Percentiles rank a stretch among this genome's conserved stretches.
Evolutionary conservation across 1,284 basidiomycete genomes (phyloP).

Genomic region (Flammula alnicola): DNA sequence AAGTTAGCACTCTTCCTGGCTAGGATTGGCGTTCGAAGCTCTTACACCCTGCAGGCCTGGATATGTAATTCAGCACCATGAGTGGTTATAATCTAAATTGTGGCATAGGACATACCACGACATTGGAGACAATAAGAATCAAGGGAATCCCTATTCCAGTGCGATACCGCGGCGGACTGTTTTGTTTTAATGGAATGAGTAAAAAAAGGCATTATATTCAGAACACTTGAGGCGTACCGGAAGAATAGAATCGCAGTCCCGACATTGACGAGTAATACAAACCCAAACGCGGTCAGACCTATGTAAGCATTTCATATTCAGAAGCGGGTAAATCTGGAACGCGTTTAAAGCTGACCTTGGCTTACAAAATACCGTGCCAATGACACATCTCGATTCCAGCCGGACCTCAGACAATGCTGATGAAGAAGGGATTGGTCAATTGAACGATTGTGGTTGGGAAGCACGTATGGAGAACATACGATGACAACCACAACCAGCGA

Average conservation of each 20-base stretch:
- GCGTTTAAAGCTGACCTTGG: constrained; percentile 22
- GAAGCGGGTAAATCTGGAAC: not conserved
- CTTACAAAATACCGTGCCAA: constrained; percentile 29
- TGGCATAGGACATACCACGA: constrained; percentile 26
- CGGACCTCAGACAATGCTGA: constrained; percentile 30
- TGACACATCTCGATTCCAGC: constrained; percentile 25
- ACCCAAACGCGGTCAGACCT: constrained; percentile 24
- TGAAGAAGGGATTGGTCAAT: not conserved
- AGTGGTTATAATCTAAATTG: no score
- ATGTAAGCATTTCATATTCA: not conserved
- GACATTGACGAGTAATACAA: constrained; percentile 23
- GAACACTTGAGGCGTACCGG: constrained; percentile 9
- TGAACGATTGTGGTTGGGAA: not conserved
- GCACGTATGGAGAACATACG: constrained; percentile 25
- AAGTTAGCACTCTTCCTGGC: not conserved
- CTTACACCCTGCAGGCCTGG: constrained; percentile 31
- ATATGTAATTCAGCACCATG: no score
- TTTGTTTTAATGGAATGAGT: not conserved
- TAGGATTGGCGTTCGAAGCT: no score
- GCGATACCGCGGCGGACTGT: constrained; percentile 25
- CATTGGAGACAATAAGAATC: constrained; percentile 26
- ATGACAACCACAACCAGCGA: constrained; percentile 25
- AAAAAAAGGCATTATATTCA: not conserved
- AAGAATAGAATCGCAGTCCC: constrained; percentile 26
- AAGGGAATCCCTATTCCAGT: constrained; percentile 27